Percentiles rank a stretch among this genome's conserved stretches.
Evolutionary conservation across 371 early-diverging fungal genomes (phyloP).

Genomic region (Mucor plumbeus): DNA sequence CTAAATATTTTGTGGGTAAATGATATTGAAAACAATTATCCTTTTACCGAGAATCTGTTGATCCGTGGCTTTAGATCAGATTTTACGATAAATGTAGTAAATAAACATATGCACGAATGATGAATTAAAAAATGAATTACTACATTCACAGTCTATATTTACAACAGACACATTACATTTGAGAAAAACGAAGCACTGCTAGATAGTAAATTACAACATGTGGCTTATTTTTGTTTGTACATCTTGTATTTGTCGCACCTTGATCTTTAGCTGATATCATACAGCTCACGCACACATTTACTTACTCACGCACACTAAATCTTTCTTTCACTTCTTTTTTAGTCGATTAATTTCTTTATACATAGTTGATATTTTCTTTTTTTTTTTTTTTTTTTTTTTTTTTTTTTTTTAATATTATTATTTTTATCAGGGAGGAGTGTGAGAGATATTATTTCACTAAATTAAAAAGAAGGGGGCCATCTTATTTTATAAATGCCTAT

Average conservation of each 20-base stretch:
- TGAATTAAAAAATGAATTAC: too few species aligned
- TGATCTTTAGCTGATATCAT: background rate
- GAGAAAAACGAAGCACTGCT: background rate
- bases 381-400: background rate
- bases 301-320: conserved; percentile 5
- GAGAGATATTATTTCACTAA: background rate
- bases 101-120: background rate
- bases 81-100: background rate
- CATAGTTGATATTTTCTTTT: background rate
- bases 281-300: background rate
- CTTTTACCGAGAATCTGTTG: background rate
- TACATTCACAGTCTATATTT: background rate
- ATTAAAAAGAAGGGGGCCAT: conserved; percentile 2
- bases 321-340: conserved; percentile 11
- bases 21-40: background rate
- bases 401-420: background rate
- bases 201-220: background rate
- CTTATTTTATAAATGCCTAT: conserved; percentile 14
- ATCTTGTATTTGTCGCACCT: conserved; percentile 1
- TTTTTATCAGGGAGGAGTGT: background rate
- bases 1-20: too few species aligned
- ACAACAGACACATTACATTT: background rate
- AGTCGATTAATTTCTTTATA: background rate
- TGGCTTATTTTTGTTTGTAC: background rate
- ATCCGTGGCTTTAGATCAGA: background rate